Base-by-base conservation (phyloP, 352 stramenopile species). In the Globisporangium carolinianum region DNA sequence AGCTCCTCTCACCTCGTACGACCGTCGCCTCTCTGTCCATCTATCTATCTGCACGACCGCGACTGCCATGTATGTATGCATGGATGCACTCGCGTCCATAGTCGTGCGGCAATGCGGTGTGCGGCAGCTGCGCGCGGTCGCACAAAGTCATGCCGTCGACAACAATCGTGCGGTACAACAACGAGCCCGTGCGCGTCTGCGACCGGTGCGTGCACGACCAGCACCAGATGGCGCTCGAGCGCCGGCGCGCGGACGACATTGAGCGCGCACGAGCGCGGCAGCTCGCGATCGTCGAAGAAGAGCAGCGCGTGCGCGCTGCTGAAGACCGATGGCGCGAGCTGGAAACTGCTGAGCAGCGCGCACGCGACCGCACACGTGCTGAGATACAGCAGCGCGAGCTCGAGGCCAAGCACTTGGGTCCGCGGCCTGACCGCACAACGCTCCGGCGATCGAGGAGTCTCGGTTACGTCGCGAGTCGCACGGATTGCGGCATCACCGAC, bases 21-120 rank as follows among this genome's bases (percentile, higher is more conserved):
- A 32, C 24, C 24, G 24, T 32, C 24, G 24, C 24, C 24, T 17
- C 24, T 6, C 11, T 42, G 5, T 8, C 10, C 41, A 7, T 49
- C 10, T 53, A 7, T 49, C 14, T 49, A 35, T 12, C 3, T 49
- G 14, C 43, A 57, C 18, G 14, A 7, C 32, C 38, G 17, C 12
- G 14, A 60, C n/a, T 55, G 36, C 41, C 32, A 8, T 52, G 6
- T 60, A n/a, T 63, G 5, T 56, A 1, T 73, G 52, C 36, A 37
- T 38, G 32, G 39, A 17, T 46, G 37, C 55, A 11, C n/a, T 32
- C 45, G 45, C 39, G 7, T 12, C 35, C 42, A 12, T 49, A 94
- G 84, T 75, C 79, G 15, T 94, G 84, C 53, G 84, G 84, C 3
- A 85, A 90, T 49, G 84, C 82, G 4, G 84, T 94, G 12, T 94